Evolutionary conservation across 352 stramenopile genomes (phyloP), one percentile per base, ranked within the genome.

Genomic region (Phytophthora hibernalis): DNA sequence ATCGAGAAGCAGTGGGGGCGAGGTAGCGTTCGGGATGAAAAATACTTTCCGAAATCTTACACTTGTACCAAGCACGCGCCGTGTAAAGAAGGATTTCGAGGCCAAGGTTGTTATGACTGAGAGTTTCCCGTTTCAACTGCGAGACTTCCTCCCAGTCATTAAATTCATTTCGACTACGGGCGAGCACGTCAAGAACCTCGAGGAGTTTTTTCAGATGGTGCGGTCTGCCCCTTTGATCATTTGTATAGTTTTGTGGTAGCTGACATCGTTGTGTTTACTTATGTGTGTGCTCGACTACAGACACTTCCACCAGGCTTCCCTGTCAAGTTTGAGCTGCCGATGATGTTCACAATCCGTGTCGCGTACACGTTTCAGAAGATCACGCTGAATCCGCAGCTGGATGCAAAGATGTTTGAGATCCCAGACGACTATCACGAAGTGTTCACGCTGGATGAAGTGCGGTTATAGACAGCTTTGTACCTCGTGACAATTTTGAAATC

Each of bases 161-260:
- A 75, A 90, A 64, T 93, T 95, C 33, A 68, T 95, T 22, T 90
- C 86, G 8, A 88, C 80, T 53, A 91, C 84, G 0, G 82, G 83
- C 12, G 86, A 93, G 16, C 83, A 93, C 44, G 77, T 92, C 50
- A 82, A 92, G 55, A 91, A 90, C 42, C 69, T 95, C 22, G 76
- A 89, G n/a, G 84, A 91, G 52, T 95, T 95, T 65, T 95, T 95
- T 51, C 78, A 84, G 16, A 88, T 95, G 87, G 85, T 93, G 60
- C 31, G 78, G 69, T 3, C 35, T n/a, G 12, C 16, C 49, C 10
- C 9, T 20, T 57, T 53, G 9, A 10, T 20, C 18, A 2, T 24
- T 48, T 48, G 28, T 58, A 21, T 40, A 35, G 12, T 61, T 30
- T 26, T 6, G 2, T 48, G 20, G 31, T 33, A 24, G 21, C 45